Percentiles rank a stretch among this genome's conserved stretches.
These are phyloP conservation scores for Collybia sordida DNA, from an alignment of 768 basidiomycete genomes.

Conservation along the genomic window DNA sequence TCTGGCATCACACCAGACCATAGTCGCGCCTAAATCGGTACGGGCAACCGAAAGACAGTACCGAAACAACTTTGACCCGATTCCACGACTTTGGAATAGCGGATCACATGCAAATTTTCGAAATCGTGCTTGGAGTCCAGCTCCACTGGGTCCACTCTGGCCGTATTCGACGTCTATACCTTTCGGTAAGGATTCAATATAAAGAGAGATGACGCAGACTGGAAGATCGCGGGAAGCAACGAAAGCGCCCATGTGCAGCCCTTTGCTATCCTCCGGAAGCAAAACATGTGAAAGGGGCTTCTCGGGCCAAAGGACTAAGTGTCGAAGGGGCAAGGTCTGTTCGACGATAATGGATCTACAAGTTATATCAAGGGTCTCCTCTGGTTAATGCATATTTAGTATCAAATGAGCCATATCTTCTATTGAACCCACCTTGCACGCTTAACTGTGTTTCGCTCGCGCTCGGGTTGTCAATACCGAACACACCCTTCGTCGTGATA, in stretches of 20 bases:
- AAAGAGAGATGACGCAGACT: slow-evolving; percentile 57
- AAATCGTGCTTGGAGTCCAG: slow-evolving; percentile 38
- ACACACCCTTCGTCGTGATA: too few species aligned
- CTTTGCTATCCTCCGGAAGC: slow-evolving; percentile 51
- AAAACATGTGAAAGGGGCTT: slow-evolving; percentile 46
- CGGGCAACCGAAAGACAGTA: slow-evolving; percentile 28
- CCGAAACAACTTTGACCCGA: slow-evolving; percentile 49
- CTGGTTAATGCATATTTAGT: too few species aligned
- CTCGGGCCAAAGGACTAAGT: slow-evolving; percentile 58
- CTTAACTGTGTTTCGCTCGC: too few species aligned
- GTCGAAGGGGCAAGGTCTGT: slow-evolving; percentile 50
- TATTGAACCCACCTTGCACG: too few species aligned
- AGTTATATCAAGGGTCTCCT: background rate
- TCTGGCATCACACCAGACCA: slow-evolving; percentile 63
- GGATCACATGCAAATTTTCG: slow-evolving; percentile 62
- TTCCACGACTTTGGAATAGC: slow-evolving; percentile 48
- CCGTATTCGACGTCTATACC: slow-evolving; percentile 16
- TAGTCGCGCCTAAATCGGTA: slow-evolving; percentile 36
- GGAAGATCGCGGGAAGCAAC: slow-evolving; percentile 31
- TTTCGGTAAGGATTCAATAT: slow-evolving; percentile 39
- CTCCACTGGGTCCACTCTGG: slow-evolving; percentile 2
- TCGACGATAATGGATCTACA: slow-evolving; percentile 31
- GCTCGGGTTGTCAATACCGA: too few species aligned
- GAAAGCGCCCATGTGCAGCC: slow-evolving; percentile 59
- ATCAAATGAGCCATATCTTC: too few species aligned